phyloP scores from a whole-genome alignment of 164 flowering plant species.

The Berberis vulgaris region DNA sequence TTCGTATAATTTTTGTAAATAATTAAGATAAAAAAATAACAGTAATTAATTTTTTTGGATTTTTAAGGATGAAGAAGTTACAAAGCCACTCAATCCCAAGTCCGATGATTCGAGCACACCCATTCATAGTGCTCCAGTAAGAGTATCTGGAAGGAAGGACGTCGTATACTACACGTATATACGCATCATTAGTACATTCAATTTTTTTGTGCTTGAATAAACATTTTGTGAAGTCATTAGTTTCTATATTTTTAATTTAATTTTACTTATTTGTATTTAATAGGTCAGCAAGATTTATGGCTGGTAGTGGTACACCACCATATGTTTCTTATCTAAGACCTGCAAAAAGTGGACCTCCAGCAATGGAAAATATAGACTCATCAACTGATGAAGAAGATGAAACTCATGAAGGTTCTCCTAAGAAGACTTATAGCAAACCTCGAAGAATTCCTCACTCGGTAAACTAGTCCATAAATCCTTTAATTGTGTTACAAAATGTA shows the following conservation, averaged over 20 bases:
- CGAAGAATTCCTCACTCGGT: conserved; percentile 59
- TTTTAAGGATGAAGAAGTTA: conserved; percentile 36
- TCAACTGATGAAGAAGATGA: conserved; percentile 60
- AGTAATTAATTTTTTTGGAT: too few species aligned
- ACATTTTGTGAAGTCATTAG: background rate
- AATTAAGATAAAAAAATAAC: background rate
- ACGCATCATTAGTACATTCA: background rate
- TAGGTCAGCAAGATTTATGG: conserved; percentile 90
- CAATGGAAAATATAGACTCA: conserved; percentile 32
- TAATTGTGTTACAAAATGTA: background rate
- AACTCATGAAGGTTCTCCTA: conserved; percentile 10
- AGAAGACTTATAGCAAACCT: conserved; percentile 30
- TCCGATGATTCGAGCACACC: conserved; percentile 26
- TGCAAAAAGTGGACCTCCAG: conserved; percentile 80
- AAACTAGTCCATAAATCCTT: conserved; percentile 6
- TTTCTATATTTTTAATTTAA: background rate
- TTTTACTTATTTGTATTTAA: background rate
- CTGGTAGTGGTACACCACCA: conserved; percentile 75
- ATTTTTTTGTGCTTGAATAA: background rate
- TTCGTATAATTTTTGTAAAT: background rate
- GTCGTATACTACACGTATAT: conserved; percentile 45
- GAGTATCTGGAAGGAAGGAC: conserved; percentile 28
- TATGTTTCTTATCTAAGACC: conserved; percentile 44
- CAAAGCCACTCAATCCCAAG: conserved; percentile 30
- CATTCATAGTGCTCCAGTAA: conserved; percentile 29